A percentile compares a stretch with the other conserved stretches of the same genome.
Evolutionary conservation across 2,329 filamentous ascomycete species (phyloP).

Genomic region (Fusarium verticillioides): DNA sequence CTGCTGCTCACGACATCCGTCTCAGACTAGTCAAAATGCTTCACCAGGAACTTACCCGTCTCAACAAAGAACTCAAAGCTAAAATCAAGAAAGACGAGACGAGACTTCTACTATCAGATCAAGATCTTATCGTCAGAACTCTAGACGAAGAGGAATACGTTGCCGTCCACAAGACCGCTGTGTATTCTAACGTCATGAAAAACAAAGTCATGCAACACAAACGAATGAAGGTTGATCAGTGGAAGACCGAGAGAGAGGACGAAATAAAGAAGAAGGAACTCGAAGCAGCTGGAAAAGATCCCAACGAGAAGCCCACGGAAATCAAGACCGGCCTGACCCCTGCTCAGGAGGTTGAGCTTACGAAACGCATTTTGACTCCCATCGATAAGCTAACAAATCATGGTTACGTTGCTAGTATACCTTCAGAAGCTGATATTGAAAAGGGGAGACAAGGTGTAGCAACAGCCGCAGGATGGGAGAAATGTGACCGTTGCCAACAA

Average conservation of each 20-base stretch:
- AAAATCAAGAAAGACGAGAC: conserved; percentile 60
- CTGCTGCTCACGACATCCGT: conserved; percentile 67
- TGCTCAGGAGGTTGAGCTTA: conserved; percentile 74
- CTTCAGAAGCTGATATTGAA: conserved; percentile 73
- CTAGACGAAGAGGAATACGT: conserved; percentile 83
- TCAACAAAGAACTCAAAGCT: conserved; percentile 72
- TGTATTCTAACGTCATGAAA: conserved; percentile 89
- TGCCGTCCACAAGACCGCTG: conserved; percentile 71
- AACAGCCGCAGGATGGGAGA: conserved; percentile 80
- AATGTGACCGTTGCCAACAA: conserved; percentile 85
- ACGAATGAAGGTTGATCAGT: conserved; percentile 77
- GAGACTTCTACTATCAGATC: conserved; percentile 67
- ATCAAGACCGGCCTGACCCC: conserved; percentile 77
- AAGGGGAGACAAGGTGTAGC: conserved; percentile 73
- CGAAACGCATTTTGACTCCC: conserved; percentile 71
- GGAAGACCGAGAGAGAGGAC: conserved; percentile 70
- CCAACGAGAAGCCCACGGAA: conserved; percentile 55
- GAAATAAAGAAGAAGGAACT: conserved; percentile 52
- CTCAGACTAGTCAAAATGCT: conserved; percentile 70
- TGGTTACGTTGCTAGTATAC: conserved; percentile 80
- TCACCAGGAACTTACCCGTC: conserved; percentile 71
- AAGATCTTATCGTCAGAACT: conserved; percentile 74
- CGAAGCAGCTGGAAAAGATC: conserved; percentile 47
- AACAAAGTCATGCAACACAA: conserved; percentile 80
- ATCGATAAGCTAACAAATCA: conserved; percentile 71